A percentile compares a stretch with the other conserved stretches of the same genome.
Evolutionary conservation across 768 basidiomycete species (phyloP).

Genomic region (Russula griseocarnosa): DNA sequence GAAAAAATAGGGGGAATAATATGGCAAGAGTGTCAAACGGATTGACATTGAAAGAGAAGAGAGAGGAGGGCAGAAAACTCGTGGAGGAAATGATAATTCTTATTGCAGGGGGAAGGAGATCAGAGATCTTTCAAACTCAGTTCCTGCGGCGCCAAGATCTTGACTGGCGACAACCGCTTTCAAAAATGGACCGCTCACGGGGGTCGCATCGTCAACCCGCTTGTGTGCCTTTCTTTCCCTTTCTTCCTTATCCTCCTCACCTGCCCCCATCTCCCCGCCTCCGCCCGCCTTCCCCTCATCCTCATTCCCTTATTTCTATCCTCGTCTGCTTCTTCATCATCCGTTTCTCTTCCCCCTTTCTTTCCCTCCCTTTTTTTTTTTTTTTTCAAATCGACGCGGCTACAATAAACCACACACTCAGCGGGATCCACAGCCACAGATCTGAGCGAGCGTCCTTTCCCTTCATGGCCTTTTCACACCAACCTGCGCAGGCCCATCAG

Average conservation of each 20-base stretch:
- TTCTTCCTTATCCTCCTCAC: slow-evolving; percentile 13
- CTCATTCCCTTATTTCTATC: not conserved
- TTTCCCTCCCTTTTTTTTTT: not conserved
- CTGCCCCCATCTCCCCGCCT: slow-evolving; percentile 37
- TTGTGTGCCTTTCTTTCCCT: slow-evolving; percentile 20
- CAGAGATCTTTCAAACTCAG: slow-evolving; percentile 29
- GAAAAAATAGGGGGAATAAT: not conserved
- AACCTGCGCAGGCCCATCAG: slow-evolving; percentile 39
- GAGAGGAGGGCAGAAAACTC: not conserved
- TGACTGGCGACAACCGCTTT: slow-evolving; percentile 28
- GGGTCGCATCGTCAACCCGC: slow-evolving; percentile 18
- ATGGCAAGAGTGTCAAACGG: not conserved
- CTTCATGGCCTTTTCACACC: slow-evolving; percentile 52
- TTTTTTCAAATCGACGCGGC: not conserved
- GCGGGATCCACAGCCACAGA: slow-evolving; percentile 9
- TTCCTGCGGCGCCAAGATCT: slow-evolving; percentile 30
- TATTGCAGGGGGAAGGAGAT: slow-evolving; percentile 18
- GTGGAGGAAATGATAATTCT: not conserved
- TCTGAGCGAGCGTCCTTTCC: slow-evolving; percentile 24
- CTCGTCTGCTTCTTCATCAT: not conserved
- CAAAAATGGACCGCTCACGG: slow-evolving; percentile 21
- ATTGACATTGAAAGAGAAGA: not conserved
- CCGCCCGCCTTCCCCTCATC: slow-evolving; percentile 22
- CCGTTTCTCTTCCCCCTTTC: not conserved
- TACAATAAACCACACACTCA: not conserved